These are phyloP conservation scores for Yamadazyma akitaensis DNA, from an alignment of 805 yeast genomes.

Conservation along the genomic window DNA sequence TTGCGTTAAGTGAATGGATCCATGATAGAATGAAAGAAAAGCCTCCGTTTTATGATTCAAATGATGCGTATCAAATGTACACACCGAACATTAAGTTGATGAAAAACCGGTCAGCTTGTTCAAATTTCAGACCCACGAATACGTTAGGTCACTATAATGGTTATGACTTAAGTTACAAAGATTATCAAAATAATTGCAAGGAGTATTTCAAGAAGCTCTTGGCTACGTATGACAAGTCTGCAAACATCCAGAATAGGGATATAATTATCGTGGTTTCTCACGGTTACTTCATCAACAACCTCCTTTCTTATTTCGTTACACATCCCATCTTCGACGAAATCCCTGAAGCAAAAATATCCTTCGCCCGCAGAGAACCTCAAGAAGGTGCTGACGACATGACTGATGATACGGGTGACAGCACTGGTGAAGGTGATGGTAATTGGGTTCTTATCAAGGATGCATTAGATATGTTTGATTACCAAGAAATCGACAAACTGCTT, in stretches of 20 bases:
- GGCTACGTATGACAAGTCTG: conserved; percentile 41
- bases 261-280: conserved; percentile 38
- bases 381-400: neutral
- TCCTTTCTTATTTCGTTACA: conserved; percentile 37
- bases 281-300: conserved; percentile 39
- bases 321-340: conserved; percentile 45
- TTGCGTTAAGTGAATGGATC: conserved; percentile 45
- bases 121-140: conserved; percentile 41
- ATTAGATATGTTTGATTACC: conserved; percentile 23
- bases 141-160: conserved; percentile 44
- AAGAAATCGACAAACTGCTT: conserved; percentile 27
- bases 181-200: conserved; percentile 37
- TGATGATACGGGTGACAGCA: neutral
- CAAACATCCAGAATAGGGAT: conserved; percentile 28
- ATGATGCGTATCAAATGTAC: conserved; percentile 45
- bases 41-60: conserved; percentile 42
- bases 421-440: conserved; percentile 7
- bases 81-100: conserved; percentile 39
- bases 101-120: conserved; percentile 29
- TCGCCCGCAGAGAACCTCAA: conserved; percentile 21
- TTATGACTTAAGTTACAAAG: conserved; percentile 36
- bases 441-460: conserved; percentile 37
- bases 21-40: conserved; percentile 41
- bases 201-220: conserved; percentile 38
- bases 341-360: conserved; percentile 37